phyloP scores from a whole-genome alignment of 2,329 filamentous ascomycete species.

The Ilyonectria destructans region DNA sequence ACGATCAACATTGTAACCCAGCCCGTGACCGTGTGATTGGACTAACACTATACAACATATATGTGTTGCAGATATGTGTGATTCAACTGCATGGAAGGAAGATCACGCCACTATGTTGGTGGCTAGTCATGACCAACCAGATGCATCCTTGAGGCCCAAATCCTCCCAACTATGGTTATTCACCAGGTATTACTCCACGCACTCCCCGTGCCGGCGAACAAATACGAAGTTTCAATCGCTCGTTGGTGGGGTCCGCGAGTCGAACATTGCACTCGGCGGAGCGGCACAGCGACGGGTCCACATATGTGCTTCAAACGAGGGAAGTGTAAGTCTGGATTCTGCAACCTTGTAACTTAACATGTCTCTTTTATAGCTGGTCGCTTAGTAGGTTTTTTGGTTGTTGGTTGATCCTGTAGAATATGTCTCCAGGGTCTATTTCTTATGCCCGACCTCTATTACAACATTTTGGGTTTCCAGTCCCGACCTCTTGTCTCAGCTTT shows the following conservation, averaged over 20 bases:
- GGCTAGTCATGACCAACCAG: background rate
- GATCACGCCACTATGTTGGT: background rate
- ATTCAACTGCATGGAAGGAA: background rate
- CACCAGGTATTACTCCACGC: no score
- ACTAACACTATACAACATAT: background rate
- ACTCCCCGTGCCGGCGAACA: no score
- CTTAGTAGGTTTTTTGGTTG: no score
- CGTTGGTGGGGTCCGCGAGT: no score
- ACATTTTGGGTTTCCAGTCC: background rate
- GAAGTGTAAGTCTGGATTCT: no score
- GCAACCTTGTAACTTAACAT: no score
- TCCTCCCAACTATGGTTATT: no score
- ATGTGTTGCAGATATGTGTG: background rate
- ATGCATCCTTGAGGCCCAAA: no score
- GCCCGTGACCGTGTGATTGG: background rate
- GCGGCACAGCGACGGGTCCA: background rate
- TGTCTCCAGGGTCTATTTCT: background rate
- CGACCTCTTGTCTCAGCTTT: background rate
- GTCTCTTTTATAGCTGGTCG: no score
- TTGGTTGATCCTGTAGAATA: no score
- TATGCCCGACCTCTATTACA: background rate
- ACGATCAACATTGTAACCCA: background rate
- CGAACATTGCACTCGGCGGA: no score
- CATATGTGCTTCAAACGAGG: background rate
- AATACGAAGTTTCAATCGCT: no score